These are phyloP conservation scores for Selaginella tamariscina DNA, from an alignment of 75 land plant species.

Conservation along the genomic window DNA sequence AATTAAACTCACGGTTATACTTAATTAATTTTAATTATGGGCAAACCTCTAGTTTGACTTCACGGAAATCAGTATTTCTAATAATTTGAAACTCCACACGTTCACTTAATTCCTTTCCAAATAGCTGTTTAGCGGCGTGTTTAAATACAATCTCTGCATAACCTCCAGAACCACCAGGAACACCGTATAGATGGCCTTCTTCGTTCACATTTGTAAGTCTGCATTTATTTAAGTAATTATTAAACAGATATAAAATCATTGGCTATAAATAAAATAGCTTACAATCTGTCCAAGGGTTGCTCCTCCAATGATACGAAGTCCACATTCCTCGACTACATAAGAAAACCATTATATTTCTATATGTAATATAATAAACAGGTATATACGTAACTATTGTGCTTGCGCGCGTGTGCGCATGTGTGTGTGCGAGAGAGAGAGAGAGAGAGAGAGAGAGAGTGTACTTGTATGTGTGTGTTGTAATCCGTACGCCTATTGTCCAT, in stretches of 20 bases:
- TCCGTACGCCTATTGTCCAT: no score
- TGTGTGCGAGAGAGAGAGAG: no score
- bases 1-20: no score
- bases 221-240: no score
- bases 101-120: slow-evolving; percentile 51
- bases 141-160: slow-evolving; percentile 78
- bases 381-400: no score
- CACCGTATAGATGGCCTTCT: slow-evolving; percentile 67
- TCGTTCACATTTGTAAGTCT: slow-evolving; percentile 78
- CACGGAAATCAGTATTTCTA: slow-evolving; percentile 82
- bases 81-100: slow-evolving; percentile 54
- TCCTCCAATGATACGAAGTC: slow-evolving; percentile 57
- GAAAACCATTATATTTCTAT: background rate
- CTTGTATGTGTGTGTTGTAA: no score
- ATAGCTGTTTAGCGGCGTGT: slow-evolving; percentile 60
- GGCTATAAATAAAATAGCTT: slow-evolving; percentile 18
- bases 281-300: slow-evolving; percentile 60
- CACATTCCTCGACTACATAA: slow-evolving; percentile 18
- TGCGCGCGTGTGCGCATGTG: no score
- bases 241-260: background rate
- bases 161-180: slow-evolving; percentile 84
- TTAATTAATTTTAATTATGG: no score
- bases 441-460: no score
- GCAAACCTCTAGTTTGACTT: slow-evolving; percentile 55
- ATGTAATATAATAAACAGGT: no score